phyloP scores from a whole-genome alignment of 768 basidiomycete species.

The Xanthoconium purpureum region DNA sequence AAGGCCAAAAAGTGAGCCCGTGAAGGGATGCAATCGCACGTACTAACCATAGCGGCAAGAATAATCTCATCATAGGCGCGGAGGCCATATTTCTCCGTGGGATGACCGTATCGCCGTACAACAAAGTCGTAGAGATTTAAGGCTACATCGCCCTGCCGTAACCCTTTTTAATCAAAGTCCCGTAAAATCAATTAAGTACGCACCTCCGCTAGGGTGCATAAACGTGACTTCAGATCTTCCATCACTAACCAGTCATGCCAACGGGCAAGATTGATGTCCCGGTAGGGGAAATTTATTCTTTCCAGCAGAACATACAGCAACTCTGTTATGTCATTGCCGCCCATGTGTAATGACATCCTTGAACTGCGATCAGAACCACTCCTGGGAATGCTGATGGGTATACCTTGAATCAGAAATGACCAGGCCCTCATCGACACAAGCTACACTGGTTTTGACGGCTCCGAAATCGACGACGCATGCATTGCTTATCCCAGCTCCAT shows the following conservation, averaged over 20 bases:
- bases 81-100: constrained; percentile 84
- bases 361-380: constrained; percentile 4
- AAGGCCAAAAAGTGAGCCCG: not conserved
- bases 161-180: constrained; percentile 2
- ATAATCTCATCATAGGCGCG: constrained; percentile 95
- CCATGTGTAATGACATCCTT: constrained; percentile 81
- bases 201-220: constrained; percentile 89
- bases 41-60: constrained; percentile 83
- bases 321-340: constrained; percentile 93
- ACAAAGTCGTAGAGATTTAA: constrained; percentile 89
- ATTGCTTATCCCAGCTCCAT: constrained; percentile 90
- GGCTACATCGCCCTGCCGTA: constrained; percentile 76
- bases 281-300: constrained; percentile 84
- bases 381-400: constrained; percentile 8
- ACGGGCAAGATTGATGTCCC: constrained; percentile 70
- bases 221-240: constrained; percentile 83
- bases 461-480: constrained; percentile 98
- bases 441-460: constrained; percentile 75
- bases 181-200: constrained; percentile 19
- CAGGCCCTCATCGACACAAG: constrained; percentile 93
- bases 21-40: not conserved
- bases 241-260: constrained; percentile 88
- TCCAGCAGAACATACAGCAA: constrained; percentile 78
- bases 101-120: constrained; percentile 69
- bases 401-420: constrained; percentile 86